These are phyloP conservation scores for Linnemannia exigua DNA, from an alignment of 192 early-diverging fungal species.

Conservation along the genomic window DNA sequence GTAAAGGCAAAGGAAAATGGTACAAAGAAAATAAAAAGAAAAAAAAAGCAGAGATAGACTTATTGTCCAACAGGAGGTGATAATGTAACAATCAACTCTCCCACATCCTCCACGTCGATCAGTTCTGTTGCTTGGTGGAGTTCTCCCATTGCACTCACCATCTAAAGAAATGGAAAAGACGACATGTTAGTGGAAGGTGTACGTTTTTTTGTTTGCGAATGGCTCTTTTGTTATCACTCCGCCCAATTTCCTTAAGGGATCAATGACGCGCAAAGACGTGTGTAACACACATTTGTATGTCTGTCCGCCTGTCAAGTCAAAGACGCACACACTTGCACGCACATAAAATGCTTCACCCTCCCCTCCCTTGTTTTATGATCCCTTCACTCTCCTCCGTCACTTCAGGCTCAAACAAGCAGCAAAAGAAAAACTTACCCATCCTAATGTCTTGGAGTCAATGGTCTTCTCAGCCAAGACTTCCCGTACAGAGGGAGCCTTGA, in stretches of 20 bases:
- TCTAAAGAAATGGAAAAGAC: conserved; percentile 21
- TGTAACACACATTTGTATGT: no score
- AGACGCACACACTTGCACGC: no score
- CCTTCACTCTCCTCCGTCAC: not conserved
- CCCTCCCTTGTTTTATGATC: not conserved
- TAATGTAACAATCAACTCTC: conserved; percentile 51
- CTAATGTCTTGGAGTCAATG: conserved; percentile 50
- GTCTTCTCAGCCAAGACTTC: conserved; percentile 52
- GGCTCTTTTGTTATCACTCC: not conserved
- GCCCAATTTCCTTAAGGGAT: not conserved
- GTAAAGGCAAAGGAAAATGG: not conserved
- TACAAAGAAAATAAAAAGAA: conserved; percentile 6
- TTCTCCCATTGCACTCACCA: conserved; percentile 52
- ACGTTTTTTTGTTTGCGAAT: no score
- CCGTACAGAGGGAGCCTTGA: conserved; percentile 49
- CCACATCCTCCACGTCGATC: conserved; percentile 56
- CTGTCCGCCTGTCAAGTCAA: no score
- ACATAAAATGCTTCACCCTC: no score
- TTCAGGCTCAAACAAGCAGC: not conserved
- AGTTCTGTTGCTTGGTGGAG: conserved; percentile 54
- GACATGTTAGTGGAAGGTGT: not conserved
- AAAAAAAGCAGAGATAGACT: not conserved
- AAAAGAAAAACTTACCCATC: conserved; percentile 39
- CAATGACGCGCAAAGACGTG: not conserved
- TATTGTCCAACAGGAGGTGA: conserved; percentile 32